These are phyloP conservation scores for Mucor plumbeus DNA, from an alignment of 371 early-diverging fungal genomes.

Conservation along the genomic window DNA sequence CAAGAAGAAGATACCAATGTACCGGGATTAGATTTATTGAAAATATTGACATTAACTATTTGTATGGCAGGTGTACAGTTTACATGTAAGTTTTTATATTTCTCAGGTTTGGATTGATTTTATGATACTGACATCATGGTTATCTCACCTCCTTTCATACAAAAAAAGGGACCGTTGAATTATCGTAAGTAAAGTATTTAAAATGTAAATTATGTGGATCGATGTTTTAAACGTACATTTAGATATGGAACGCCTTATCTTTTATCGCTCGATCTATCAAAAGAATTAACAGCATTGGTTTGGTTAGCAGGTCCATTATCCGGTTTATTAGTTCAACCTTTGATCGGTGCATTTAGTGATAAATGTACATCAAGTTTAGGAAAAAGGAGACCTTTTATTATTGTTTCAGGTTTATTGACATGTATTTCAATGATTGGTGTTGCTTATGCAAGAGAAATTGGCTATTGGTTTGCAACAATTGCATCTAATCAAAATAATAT, in stretches of 20 bases:
- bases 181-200: constrained; percentile 42
- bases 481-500: neutral
- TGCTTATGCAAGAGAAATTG: constrained; percentile 69
- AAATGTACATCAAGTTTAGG: constrained; percentile 61
- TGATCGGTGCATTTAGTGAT: constrained; percentile 71
- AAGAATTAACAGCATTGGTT: constrained; percentile 66
- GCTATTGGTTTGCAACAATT: constrained; percentile 14
- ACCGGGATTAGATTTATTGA: constrained; percentile 28
- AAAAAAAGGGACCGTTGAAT: constrained; percentile 55
- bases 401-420: constrained; percentile 64
- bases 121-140: constrained; percentile 19
- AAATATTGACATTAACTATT: constrained; percentile 40
- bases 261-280: constrained; percentile 66
- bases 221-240: neutral
- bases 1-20: constrained; percentile 15
- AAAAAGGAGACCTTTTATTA: constrained; percentile 66
- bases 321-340: constrained; percentile 75
- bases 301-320: constrained; percentile 88
- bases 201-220: no score
- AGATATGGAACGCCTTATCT: constrained; percentile 83
- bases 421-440: constrained; percentile 66
- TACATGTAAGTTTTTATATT: constrained; percentile 52
- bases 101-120: neutral
- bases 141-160: constrained; percentile 9
- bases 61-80: constrained; percentile 67